A percentile compares a stretch with the other conserved stretches of the same genome.
These are phyloP conservation scores for Trametes gibbosa DNA, from an alignment of 768 basidiomycete genomes.

Conservation along the genomic window DNA sequence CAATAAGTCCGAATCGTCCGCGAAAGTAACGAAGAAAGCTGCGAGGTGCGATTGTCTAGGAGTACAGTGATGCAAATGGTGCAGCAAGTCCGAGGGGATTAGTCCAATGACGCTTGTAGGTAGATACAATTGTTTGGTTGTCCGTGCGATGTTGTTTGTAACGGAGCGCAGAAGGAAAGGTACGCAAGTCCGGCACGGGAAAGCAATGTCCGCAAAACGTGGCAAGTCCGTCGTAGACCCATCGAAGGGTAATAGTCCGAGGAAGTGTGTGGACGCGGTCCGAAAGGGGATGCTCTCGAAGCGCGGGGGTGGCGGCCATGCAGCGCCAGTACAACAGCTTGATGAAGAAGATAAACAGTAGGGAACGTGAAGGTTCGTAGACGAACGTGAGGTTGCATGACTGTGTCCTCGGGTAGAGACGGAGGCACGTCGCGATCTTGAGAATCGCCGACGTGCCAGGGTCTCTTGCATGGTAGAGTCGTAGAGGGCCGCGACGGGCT, in stretches of 20 bases:
- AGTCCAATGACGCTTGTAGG: conserved; percentile 8
- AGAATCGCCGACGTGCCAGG: neutral
- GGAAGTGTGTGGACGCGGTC: conserved; percentile 12
- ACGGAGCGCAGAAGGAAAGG: neutral
- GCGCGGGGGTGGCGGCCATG: conserved; percentile 13
- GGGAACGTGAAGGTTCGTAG: conserved; percentile 23
- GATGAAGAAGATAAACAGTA: conserved; percentile 4
- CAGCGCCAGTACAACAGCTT: conserved; percentile 17
- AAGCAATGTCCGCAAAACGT: conserved; percentile 1
- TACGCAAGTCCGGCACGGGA: conserved; percentile 4
- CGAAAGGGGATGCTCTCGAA: conserved; percentile 20
- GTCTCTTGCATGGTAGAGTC: conserved; percentile 8
- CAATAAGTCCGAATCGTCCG: conserved; percentile 18
- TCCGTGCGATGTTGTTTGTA: conserved; percentile 9
- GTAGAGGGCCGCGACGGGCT: conserved; percentile 3
- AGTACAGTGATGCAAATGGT: conserved; percentile 17
- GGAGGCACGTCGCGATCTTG: neutral
- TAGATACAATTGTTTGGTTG: conserved; percentile 12
- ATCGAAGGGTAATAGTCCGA: conserved; percentile 5
- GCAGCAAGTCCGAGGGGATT: conserved; percentile 1
- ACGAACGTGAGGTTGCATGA: conserved; percentile 23
- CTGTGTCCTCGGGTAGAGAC: conserved; percentile 1
- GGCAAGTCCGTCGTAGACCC: conserved; percentile 16
- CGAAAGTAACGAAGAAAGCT: conserved; percentile 8
- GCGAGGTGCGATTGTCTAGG: conserved; percentile 19